Base-by-base conservation (phyloP, 148 eudicot genomes). In the Rhododendron molle region DNA sequence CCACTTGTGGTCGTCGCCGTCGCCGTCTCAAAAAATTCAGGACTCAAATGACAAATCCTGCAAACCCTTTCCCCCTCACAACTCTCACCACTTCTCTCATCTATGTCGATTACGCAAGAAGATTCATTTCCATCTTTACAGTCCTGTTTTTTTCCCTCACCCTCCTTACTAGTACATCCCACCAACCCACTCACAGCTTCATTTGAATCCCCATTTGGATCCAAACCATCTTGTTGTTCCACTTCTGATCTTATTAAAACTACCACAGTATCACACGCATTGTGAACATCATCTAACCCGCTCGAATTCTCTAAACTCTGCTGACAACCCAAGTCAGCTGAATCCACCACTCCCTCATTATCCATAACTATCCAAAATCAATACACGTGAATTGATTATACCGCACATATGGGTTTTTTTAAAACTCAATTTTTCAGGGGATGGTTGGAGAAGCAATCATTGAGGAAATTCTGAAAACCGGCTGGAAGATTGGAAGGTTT, bases 41-140 rank as follows among this genome's bases (percentile, higher is more conserved):
- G 86, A 84, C 67, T 84, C 89, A 95, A 86, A 85, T 95, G 98
- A 67, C 98, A 95, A 78, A 95, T 95, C 86, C 98, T 95, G 83
- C 98, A 95, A 50, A 92, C 85, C 78, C 84, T 86, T 74, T 89
- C 93, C 23, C 86, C 83, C 69, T 90, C 89, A 49, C 28, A 46
- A 74, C 80, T 85, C 15, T 87, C 88, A 60, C 82, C 87, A 36
- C 50, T 6, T 71, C 85, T 84, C 21, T 4, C 86, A 74, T 87
- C 87, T 0, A 92, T 84, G 87, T 92, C 91, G 87, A 91, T 82
- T 7, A 86, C 88, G 84, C 86, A 88, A 30, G 91, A 88, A 30
- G 91, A 88, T 20, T 85, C 84, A 28, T 87, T 44, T 3, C 73
- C 86, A 18, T 56, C 86, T 72, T 76, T 82, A 21, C 0, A 34